Percentiles rank a stretch among this genome's conserved stretches.
These are phyloP conservation scores for Cenchrus purpureus DNA, from an alignment of 176 grass and related monocot genomes.

Conservation along the genomic window DNA sequence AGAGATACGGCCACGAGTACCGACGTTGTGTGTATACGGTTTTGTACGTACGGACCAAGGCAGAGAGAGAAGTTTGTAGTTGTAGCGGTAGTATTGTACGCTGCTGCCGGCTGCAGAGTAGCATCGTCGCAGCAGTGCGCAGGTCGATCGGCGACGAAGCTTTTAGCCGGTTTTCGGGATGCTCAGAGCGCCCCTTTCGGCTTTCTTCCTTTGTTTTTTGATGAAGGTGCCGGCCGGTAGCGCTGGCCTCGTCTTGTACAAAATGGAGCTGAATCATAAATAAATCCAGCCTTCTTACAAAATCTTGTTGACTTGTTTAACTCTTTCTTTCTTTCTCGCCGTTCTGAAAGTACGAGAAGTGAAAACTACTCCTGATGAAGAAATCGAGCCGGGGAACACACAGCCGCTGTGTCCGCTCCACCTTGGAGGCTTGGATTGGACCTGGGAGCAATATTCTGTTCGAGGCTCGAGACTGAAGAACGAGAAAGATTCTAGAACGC, in stretches of 20 bases:
- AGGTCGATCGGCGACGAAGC: constrained; percentile 16
- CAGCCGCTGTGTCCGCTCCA: background rate
- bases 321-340: background rate
- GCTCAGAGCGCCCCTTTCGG: constrained; percentile 35
- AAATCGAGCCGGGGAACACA: background rate
- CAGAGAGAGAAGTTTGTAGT: background rate
- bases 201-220: background rate
- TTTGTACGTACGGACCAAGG: constrained; percentile 22
- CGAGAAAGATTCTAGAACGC: background rate
- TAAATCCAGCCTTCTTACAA: constrained; percentile 16
- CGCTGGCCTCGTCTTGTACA: constrained; percentile 27
- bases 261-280: constrained; percentile 1
- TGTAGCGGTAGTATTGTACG: background rate
- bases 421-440: background rate
- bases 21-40: constrained; percentile 18
- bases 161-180: background rate
- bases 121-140: constrained; percentile 1
- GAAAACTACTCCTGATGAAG: too few relatives aligned
- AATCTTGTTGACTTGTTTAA: background rate
- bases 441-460: background rate
- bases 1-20: constrained; percentile 12
- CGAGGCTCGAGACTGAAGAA: background rate
- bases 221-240: too few relatives aligned
- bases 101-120: constrained; percentile 21
- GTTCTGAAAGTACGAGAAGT: background rate